Evolutionary conservation across 306 rosid genomes (phyloP).

Genomic region (Arachis stenosperma): DNA sequence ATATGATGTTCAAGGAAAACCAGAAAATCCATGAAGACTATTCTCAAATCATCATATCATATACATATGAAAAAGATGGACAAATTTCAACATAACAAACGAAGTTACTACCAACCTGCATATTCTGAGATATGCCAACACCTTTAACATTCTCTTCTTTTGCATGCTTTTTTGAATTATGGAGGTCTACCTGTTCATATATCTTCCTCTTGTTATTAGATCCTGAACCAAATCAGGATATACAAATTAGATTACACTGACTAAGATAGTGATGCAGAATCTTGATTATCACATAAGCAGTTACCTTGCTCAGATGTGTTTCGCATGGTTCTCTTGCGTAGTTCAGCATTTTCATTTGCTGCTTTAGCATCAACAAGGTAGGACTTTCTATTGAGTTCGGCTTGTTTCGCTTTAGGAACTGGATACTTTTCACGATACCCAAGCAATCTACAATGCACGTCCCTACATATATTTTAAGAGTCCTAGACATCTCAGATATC

Average conservation of each 20-base stretch:
- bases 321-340: slow-evolving; percentile 26
- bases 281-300: slow-evolving; percentile 32
- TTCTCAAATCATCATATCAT: too few species aligned
- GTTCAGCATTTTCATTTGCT: slow-evolving; percentile 40
- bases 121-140: slow-evolving; percentile 38
- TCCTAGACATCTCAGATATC: slow-evolving; percentile 37
- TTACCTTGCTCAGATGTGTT: slow-evolving; percentile 54
- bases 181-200: slow-evolving; percentile 41
- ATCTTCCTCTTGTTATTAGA: slow-evolving; percentile 66
- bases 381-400: slow-evolving; percentile 28
- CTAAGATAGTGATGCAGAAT: slow-evolving; percentile 24
- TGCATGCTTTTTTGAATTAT: slow-evolving; percentile 46
- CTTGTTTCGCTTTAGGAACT: slow-evolving; percentile 40
- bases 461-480: slow-evolving; percentile 58
- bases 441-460: slow-evolving; percentile 63
- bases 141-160: slow-evolving; percentile 37
- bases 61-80: slow-evolving; percentile 7
- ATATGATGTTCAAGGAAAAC: slow-evolving; percentile 24
- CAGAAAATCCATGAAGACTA: neutral
- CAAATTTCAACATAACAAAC: slow-evolving; percentile 21
- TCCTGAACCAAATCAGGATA: slow-evolving; percentile 44
- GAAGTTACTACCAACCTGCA: slow-evolving; percentile 55
- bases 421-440: slow-evolving; percentile 63
- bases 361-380: slow-evolving; percentile 33
- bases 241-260: slow-evolving; percentile 29